Conservation (phyloP, 495 filamentous ascomycete species). For the Penicillium steckii region DNA sequence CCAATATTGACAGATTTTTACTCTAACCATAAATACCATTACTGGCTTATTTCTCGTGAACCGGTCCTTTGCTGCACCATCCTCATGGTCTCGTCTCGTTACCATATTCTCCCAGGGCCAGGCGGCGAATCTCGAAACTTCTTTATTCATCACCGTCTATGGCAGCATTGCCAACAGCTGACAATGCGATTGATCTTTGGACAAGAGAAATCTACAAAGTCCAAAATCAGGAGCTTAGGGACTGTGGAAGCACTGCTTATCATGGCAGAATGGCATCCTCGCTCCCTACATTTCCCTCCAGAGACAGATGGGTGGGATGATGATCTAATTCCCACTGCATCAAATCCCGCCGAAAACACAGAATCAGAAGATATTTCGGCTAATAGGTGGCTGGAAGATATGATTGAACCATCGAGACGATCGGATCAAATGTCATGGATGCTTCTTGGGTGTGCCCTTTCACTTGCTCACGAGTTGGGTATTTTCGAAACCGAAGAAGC, state of each 20-base stretch:
- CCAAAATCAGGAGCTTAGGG: conserved; percentile 47
- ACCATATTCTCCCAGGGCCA: conserved; percentile 50
- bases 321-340: conserved; percentile 30
- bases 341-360: conserved; percentile 14
- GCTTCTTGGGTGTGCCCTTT: conserved; percentile 49
- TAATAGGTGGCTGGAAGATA: conserved; percentile 44
- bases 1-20: conserved; percentile 54
- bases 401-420: conserved; percentile 51
- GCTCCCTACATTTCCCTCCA: conserved; percentile 53
- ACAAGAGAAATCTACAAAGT: conserved; percentile 46
- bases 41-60: conserved; percentile 44
- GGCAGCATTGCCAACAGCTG: conserved; percentile 53
- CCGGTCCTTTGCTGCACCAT: conserved; percentile 51
- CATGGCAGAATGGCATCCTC: conserved; percentile 57
- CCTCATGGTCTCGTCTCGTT: conserved; percentile 54
- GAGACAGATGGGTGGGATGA: conserved; percentile 51
- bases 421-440: conserved; percentile 61
- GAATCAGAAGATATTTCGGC: conserved; percentile 24
- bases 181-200: conserved; percentile 52
- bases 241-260: conserved; percentile 52
- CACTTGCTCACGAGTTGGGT: conserved; percentile 51
- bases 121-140: conserved; percentile 53
- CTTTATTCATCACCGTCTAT: conserved; percentile 54
- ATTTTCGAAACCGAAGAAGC: conserved; percentile 46
- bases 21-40: conserved; percentile 44